Base-by-base conservation (phyloP, 192 early-diverging fungal genomes). In the Coemansia biformis region DNA sequence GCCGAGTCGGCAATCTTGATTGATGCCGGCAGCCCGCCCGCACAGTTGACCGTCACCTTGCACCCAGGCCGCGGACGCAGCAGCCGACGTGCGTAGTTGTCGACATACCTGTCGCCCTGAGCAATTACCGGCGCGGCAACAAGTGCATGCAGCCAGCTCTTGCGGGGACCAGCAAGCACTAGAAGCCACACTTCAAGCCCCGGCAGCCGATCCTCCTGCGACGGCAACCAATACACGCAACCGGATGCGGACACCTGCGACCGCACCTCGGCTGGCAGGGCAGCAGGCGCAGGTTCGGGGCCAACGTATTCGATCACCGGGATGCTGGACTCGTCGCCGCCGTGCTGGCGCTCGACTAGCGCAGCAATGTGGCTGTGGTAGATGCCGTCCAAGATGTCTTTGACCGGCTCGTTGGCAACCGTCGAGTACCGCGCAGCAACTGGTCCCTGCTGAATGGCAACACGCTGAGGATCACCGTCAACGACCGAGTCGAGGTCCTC, bases 241-340 rank as follows among this genome's bases (percentile, higher is more conserved):
- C 7, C 16, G 0, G 43, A 17, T 7, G 42, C 45, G 3, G 48
- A 19, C 1, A 14, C 6, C n/a, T 34, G 3, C 18, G 46, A 18
- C 14, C 18, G 18, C 4, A 66, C 46, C n/a, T 13, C 31, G 1
- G 31, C 39, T 2, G 57, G 43, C 21, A 61, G 33, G 0, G 11
- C 7, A 0, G 8, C 23, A 1, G 26, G 3, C 1, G 4, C n/a
- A 4, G 68, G 61, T 0, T 43, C 31, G 16, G 21, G 36, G 11
- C 61, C 86, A 47, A 93, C 68, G 62, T 86, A 91, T 51, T 93
- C 92, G 47, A 86, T 80, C 23, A 81, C 58, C 8, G 92, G 90
- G 30, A 97, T 86, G 11, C 43, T 47, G n/a, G n/a, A n/a, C n/a
- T n/a, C n/a, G n/a, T n/a, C n/a, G n/a, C n/a, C n/a, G n/a, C n/a